Evolutionary conservation across 352 stramenopile species (phyloP).

Genomic region (Pythium dissimile): DNA sequence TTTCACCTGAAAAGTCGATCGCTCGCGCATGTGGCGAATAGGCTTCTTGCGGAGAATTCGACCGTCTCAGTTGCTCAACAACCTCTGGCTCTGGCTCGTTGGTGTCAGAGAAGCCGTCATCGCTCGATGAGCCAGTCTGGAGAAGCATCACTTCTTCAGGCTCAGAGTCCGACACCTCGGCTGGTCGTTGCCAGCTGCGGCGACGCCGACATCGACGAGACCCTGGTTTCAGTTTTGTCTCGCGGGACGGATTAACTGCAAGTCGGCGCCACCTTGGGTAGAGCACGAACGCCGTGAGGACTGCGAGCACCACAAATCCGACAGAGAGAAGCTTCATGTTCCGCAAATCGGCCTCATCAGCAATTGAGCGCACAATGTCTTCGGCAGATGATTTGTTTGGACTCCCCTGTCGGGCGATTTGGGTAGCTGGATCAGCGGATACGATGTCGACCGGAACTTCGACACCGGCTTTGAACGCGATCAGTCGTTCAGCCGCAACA

Average conservation of each 20-base stretch:
- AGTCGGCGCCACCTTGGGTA: slow-evolving; percentile 10
- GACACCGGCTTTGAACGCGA: neutral
- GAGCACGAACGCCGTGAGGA: slow-evolving; percentile 5
- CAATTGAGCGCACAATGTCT: too few relatives aligned
- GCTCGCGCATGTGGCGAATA: neutral
- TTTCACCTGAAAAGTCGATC: neutral
- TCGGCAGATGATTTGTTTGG: too few relatives aligned
- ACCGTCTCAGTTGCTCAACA: slow-evolving; percentile 11
- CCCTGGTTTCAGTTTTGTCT: neutral
- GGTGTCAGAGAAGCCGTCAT: slow-evolving; percentile 2
- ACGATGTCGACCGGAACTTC: neutral
- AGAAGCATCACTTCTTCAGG: slow-evolving; percentile 17
- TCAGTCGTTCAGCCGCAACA: neutral
- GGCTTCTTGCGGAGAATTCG: neutral
- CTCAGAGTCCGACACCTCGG: slow-evolving; percentile 10
- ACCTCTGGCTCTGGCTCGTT: slow-evolving; percentile 22
- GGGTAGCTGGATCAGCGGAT: neutral
- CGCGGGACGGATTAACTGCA: neutral
- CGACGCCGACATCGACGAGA: neutral
- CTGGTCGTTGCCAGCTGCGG: slow-evolving; percentile 10
- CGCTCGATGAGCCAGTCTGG: slow-evolving; percentile 10
- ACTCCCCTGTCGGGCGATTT: too few relatives aligned
- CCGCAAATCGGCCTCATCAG: slow-evolving; percentile 6
- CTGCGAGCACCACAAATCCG: slow-evolving; percentile 9
- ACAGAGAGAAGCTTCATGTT: slow-evolving; percentile 13